Conservation (phyloP, 2,329 filamentous ascomycete genomes). For the Phialocephala sp. region DNA sequence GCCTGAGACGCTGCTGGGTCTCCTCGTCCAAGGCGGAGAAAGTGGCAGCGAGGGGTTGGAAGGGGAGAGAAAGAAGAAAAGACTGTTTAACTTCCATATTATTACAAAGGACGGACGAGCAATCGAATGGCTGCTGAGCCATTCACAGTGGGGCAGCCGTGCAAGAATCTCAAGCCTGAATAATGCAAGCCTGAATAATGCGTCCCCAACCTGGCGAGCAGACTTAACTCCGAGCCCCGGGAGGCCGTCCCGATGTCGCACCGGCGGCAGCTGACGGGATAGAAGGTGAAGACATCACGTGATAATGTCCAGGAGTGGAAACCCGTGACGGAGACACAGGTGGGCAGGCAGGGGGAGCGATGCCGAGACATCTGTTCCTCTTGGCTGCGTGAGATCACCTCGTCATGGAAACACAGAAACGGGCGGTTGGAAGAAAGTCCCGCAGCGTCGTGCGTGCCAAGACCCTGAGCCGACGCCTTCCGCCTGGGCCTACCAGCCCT, state of each 20-base stretch:
- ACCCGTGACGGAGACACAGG: too few species aligned
- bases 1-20: neutral
- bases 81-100: neutral
- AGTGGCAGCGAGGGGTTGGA: neutral
- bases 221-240: neutral
- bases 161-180: conserved; percentile 1
- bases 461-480: conserved; percentile 4
- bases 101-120: neutral
- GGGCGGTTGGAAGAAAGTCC: conserved; percentile 5
- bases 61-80: neutral
- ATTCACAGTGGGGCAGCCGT: neutral
- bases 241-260: neutral
- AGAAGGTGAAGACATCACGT: neutral
- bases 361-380: too few species aligned
- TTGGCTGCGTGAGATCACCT: neutral
- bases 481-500: too few species aligned
- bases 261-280: neutral
- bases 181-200: neutral
- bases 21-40: neutral
- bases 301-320: too few species aligned
- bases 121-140: conserved; percentile 8
- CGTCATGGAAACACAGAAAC: neutral
- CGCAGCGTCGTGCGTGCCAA: neutral
- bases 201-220: neutral
- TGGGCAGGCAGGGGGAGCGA: too few species aligned